Conservation (phyloP, 805 yeast genomes). For the Brettanomyces sp. region DNA sequence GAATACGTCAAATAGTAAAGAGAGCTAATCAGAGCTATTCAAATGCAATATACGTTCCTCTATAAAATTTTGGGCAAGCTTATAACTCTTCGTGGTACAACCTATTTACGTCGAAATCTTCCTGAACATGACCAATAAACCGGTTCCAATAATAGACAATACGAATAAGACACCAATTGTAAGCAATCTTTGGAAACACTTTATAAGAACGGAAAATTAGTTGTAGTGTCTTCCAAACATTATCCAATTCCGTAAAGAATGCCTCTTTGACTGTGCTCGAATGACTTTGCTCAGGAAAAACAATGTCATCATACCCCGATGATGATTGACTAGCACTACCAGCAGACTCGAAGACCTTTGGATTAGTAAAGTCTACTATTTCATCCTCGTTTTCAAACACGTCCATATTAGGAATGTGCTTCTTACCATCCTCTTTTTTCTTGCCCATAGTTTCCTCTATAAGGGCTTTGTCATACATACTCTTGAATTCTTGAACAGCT, state of each 20-base stretch:
- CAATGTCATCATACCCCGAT: conserved; percentile 15
- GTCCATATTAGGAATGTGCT: neutral
- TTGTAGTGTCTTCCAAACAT: conserved; percentile 43
- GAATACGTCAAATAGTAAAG: too few relatives aligned
- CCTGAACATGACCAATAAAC: conserved; percentile 55
- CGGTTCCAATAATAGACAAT: conserved; percentile 58
- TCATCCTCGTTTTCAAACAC: neutral
- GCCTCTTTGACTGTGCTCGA: conserved; percentile 13
- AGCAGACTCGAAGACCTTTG: neutral
- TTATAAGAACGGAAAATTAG: conserved; percentile 61
- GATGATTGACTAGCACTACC: conserved; percentile 7
- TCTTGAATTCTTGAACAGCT: conserved; percentile 64
- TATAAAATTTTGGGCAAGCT: too few relatives aligned
- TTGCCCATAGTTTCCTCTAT: conserved; percentile 17
- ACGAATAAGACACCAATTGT: conserved; percentile 39
- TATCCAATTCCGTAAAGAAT: conserved; percentile 11
- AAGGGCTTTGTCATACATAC: conserved; percentile 33
- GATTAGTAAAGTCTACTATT: conserved; percentile 1
- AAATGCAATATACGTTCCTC: too few relatives aligned
- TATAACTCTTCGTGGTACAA: conserved; percentile 14
- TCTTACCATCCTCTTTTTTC: neutral
- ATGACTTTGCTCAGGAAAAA: conserved; percentile 11
- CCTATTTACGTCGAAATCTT: conserved; percentile 23
- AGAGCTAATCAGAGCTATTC: too few relatives aligned
- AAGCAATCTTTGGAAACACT: conserved; percentile 57